Evolutionary conservation across 1,284 basidiomycete species (phyloP).

Genomic region (Naganishia liquefaciens): DNA sequence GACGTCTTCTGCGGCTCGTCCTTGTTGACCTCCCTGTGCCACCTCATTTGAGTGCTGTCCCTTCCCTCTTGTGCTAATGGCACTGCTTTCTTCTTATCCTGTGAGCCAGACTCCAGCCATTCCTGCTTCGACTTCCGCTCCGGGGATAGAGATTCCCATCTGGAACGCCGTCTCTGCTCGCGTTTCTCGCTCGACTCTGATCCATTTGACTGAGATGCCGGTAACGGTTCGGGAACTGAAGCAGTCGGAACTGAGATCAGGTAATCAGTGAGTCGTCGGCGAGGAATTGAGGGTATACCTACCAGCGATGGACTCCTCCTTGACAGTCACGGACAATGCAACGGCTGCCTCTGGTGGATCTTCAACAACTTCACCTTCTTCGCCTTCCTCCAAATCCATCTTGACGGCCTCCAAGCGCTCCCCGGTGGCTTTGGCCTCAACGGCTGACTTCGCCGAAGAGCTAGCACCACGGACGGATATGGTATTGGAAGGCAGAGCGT

Average conservation of each 20-base stretch:
- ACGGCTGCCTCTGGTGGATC: neutral
- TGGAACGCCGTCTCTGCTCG: neutral
- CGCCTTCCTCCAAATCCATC: constrained; percentile 2
- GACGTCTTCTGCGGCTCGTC: neutral
- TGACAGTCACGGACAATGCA: neutral
- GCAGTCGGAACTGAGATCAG: neutral
- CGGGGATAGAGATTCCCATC: neutral
- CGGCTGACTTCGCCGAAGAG: neutral
- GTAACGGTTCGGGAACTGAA: neutral
- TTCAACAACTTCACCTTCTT: constrained; percentile 20
- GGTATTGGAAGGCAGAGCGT: neutral
- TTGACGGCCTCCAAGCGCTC: too few species aligned
- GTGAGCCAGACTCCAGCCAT: too few species aligned
- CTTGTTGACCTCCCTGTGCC: neutral
- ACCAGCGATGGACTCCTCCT: neutral
- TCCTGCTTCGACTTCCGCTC: neutral
- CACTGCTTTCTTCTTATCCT: neutral
- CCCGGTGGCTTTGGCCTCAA: too few species aligned
- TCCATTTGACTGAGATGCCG: constrained; percentile 4
- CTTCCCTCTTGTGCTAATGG: neutral
- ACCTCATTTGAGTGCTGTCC: neutral
- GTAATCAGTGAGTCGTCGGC: neutral
- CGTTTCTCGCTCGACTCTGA: neutral
- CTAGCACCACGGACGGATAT: constrained; percentile 2
- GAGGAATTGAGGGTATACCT: neutral